Evolutionary conservation across 495 filamentous ascomycete genomes (phyloP).

Genomic region (Astrothelium subdiscretum): DNA sequence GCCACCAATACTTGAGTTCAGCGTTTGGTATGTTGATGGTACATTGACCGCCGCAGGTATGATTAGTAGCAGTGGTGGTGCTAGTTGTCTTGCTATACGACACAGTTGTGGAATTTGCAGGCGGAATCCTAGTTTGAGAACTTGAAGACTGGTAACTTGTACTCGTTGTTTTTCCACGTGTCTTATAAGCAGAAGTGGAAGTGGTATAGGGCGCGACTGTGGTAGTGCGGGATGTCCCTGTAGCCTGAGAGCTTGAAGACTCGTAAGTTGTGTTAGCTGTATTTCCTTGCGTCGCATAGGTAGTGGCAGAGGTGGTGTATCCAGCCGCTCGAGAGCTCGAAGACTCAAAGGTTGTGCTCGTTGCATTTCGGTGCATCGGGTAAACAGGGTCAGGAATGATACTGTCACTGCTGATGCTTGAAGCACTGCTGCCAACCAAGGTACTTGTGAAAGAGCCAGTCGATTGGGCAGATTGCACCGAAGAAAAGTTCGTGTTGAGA

Average conservation of each 20-base stretch:
- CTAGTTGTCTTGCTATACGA: slow-evolving; percentile 5
- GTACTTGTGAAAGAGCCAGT: background rate
- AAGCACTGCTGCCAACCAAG: background rate
- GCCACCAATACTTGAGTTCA: slow-evolving; percentile 14
- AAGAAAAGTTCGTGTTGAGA: background rate
- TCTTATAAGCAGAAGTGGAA: background rate
- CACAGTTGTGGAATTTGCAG: background rate
- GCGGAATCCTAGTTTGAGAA: slow-evolving; percentile 1
- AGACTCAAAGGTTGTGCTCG: no score
- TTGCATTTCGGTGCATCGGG: no score
- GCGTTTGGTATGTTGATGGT: slow-evolving; percentile 14
- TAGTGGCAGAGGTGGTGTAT: background rate
- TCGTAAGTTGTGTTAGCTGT: background rate
- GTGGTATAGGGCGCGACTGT: no score
- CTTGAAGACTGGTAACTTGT: background rate
- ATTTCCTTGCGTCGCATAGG: background rate
- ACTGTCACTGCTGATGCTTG: background rate
- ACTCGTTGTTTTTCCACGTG: background rate
- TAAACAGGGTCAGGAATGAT: no score
- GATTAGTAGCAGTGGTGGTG: background rate
- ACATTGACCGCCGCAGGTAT: slow-evolving; percentile 2
- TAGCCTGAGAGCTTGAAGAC: background rate
- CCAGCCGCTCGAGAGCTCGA: no score
- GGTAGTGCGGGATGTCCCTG: no score
- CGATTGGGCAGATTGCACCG: background rate